Evolutionary conservation across 139 green algal genomes (phyloP).

Genomic region (Chlamydomonas sp.): DNA sequence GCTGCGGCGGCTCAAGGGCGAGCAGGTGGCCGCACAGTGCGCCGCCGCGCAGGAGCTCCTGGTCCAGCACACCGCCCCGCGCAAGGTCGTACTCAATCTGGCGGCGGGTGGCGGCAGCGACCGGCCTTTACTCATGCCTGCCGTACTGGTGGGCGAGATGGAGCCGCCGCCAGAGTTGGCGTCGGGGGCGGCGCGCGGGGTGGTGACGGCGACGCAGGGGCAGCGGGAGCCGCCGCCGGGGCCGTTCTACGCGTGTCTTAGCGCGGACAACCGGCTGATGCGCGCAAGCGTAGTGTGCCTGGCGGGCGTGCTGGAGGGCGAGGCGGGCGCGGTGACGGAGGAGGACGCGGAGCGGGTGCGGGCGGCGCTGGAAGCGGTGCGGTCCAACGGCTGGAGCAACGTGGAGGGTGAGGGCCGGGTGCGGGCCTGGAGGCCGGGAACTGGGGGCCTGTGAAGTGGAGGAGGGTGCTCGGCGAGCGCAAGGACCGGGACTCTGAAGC

Average conservation of each 20-base stretch:
- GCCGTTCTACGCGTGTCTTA: constrained; percentile 65
- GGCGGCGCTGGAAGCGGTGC: constrained; percentile 16
- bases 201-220: neutral
- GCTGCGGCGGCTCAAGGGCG: constrained; percentile 10
- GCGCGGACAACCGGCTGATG: constrained; percentile 75
- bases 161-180: constrained; percentile 13
- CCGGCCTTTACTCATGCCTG: constrained; percentile 57
- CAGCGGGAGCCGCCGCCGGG: neutral
- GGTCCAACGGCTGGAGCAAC: constrained; percentile 19
- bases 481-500: no score
- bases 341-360: constrained; percentile 13
- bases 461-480: no score
- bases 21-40: neutral
- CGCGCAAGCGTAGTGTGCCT: constrained; percentile 48
- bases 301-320: constrained; percentile 19
- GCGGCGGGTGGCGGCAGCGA: constrained; percentile 33
- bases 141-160: constrained; percentile 52
- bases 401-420: constrained; percentile 25
- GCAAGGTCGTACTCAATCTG: constrained; percentile 67
- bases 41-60: neutral
- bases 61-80: neutral
- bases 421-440: no score
- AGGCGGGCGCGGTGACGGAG: neutral
- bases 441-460: no score
- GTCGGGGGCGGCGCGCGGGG: neutral